phyloP scores from a whole-genome alignment of 805 yeast genomes.

The Saccharomycodes ludwigii region DNA sequence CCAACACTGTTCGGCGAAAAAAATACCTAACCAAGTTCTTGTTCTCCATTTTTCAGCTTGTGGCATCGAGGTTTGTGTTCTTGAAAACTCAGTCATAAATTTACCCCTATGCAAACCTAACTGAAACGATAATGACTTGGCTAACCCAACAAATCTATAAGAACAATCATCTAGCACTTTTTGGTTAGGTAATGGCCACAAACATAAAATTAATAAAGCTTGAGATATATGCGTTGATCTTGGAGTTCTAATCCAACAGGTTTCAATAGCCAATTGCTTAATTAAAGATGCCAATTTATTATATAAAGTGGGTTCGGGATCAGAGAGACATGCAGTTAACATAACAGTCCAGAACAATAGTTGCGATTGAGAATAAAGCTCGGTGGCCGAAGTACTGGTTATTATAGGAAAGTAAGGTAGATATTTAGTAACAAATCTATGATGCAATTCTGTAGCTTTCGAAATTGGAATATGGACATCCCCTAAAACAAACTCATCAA shows the following conservation, averaged over 20 bases:
- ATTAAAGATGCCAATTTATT: slow-evolving; percentile 63
- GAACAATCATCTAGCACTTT: slow-evolving; percentile 88
- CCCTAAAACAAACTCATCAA: slow-evolving; percentile 63
- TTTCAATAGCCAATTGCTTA: slow-evolving; percentile 78
- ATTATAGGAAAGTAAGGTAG: slow-evolving; percentile 74
- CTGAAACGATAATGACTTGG: slow-evolving; percentile 73
- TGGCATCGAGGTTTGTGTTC: slow-evolving; percentile 79
- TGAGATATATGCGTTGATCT: slow-evolving; percentile 90
- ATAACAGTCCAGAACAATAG: slow-evolving; percentile 84
- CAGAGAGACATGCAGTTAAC: slow-evolving; percentile 73
- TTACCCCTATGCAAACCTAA: slow-evolving; percentile 86
- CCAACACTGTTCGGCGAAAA: slow-evolving; percentile 84
- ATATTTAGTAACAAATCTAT: slow-evolving; percentile 50
- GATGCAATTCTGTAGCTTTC: slow-evolving; percentile 64
- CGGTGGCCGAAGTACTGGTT: slow-evolving; percentile 56
- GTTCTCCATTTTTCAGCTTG: slow-evolving; percentile 94
- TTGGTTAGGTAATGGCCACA: slow-evolving; percentile 90
- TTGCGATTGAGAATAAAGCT: slow-evolving; percentile 72
- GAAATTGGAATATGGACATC: slow-evolving; percentile 54
- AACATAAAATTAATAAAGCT: slow-evolving; percentile 69
- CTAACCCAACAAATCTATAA: slow-evolving; percentile 77
- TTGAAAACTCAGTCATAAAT: slow-evolving; percentile 78
- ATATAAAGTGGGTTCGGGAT: slow-evolving; percentile 77
- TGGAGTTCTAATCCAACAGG: slow-evolving; percentile 89
- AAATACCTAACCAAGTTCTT: slow-evolving; percentile 81